A percentile compares a stretch with the other conserved stretches of the same genome.
phyloP scores from a whole-genome alignment of 352 stramenopile species.

The Phytophthora foliorum region DNA sequence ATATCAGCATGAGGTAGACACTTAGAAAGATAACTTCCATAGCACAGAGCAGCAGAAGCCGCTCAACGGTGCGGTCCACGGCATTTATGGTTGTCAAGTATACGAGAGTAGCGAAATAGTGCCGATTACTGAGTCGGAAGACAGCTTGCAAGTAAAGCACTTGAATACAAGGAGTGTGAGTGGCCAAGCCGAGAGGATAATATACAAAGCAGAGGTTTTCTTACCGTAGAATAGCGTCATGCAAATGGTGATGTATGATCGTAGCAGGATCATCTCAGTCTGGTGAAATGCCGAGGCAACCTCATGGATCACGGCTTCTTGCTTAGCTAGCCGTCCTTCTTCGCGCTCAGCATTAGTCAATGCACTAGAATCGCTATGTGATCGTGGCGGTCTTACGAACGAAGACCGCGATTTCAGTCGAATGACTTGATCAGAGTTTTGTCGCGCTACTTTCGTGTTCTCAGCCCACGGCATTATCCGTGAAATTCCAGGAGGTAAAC shows the following conservation, averaged over 20 bases:
- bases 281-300: constrained; percentile 32
- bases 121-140: constrained; percentile 35
- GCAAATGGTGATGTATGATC: constrained; percentile 43
- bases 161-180: neutral
- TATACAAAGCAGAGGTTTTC: neutral
- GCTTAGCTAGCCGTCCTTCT: neutral
- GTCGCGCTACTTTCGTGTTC: neutral
- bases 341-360: constrained; percentile 16
- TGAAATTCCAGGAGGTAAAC: constrained; percentile 8
- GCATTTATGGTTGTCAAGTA: constrained; percentile 26
- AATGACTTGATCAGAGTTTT: constrained; percentile 9
- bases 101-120: constrained; percentile 33
- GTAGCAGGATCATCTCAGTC: constrained; percentile 44
- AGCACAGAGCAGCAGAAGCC: constrained; percentile 28
- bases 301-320: constrained; percentile 33
- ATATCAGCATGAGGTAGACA: constrained; percentile 33
- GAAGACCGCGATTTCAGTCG: constrained; percentile 7
- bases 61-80: constrained; percentile 10
- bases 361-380: constrained; percentile 18
- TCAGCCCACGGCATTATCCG: constrained; percentile 24
- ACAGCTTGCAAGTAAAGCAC: constrained; percentile 31
- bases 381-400: constrained; percentile 18
- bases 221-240: constrained; percentile 44
- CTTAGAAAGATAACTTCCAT: constrained; percentile 31
- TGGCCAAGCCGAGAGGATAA: too few relatives aligned